Conservation (phyloP, 2,329 filamentous ascomycete species). For the Diaporthe sp. region DNA sequence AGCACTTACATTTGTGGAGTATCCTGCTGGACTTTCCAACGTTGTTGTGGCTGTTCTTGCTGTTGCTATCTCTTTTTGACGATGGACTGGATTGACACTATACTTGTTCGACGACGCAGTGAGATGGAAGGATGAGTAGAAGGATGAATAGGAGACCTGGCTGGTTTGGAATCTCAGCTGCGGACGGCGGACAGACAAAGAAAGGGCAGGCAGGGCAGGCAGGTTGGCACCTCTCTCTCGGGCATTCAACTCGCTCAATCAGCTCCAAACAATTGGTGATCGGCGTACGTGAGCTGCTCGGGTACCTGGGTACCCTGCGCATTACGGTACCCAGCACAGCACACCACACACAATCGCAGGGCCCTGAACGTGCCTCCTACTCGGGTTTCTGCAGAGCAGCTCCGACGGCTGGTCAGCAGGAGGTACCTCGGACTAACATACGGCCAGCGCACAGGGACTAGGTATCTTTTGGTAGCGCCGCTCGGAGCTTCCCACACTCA, state of each 20-base stretch:
- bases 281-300: constrained; percentile 18
- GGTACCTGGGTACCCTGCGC: constrained; percentile 14
- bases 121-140: constrained; percentile 12
- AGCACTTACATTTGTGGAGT: constrained; percentile 23
- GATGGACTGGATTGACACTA: neutral
- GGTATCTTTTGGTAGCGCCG: constrained; percentile 16
- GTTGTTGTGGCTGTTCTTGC: neutral
- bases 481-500: constrained; percentile 24
- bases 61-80: neutral
- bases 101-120: neutral
- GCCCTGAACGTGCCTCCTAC: constrained; percentile 9
- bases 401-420: neutral
- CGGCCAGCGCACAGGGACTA: too few species aligned
- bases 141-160: constrained; percentile 18
- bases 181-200: neutral
- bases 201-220: neutral
- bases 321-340: neutral
- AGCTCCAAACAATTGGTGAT: constrained; percentile 29
- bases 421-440: neutral
- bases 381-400: constrained; percentile 22
- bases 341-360: neutral
- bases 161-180: constrained; percentile 24
- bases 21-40: neutral
- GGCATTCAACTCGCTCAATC: constrained; percentile 31
- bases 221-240: constrained; percentile 3